phyloP scores from a whole-genome alignment of 2,329 filamentous ascomycete genomes.

The Hypoxylon sp. region DNA sequence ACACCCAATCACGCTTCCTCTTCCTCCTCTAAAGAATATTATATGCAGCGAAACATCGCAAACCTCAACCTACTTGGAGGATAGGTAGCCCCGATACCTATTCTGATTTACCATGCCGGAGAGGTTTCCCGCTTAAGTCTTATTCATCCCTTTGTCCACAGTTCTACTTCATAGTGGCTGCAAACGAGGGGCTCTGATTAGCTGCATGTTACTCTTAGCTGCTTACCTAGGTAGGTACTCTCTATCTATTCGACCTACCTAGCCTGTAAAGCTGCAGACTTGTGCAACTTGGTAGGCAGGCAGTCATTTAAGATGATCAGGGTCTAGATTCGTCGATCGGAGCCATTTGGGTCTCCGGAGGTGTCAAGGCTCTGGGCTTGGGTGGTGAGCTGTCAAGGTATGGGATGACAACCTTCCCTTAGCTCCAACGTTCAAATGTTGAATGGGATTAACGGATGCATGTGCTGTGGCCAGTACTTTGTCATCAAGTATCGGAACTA shows the following conservation, averaged over 20 bases:
- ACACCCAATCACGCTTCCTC: background rate
- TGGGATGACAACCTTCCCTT: constrained; percentile 13
- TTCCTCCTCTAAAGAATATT: background rate
- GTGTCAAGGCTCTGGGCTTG: background rate
- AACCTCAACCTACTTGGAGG: background rate
- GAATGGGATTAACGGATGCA: constrained; percentile 20
- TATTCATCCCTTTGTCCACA: constrained; percentile 10
- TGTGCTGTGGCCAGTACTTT: constrained; percentile 25
- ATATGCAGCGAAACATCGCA: constrained; percentile 1
- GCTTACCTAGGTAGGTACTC: too few species aligned
- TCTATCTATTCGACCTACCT: constrained; percentile 2
- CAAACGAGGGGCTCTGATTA: constrained; percentile 9
- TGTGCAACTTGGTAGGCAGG: constrained; percentile 10
- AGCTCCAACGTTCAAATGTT: constrained; percentile 15
- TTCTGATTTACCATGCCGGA: background rate
- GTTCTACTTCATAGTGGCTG: constrained; percentile 3
- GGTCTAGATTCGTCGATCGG: constrained; percentile 24
- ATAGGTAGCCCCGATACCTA: background rate
- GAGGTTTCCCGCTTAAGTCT: constrained; percentile 4
- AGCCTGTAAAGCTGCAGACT: constrained; percentile 1
- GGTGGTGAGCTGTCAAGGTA: constrained; percentile 29
- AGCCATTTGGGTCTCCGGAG: constrained; percentile 10
- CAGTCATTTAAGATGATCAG: constrained; percentile 8
- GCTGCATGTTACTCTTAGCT: constrained; percentile 3
- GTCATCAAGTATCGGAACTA: constrained; percentile 1